phyloP scores from a whole-genome alignment of 208 protist genomes.

The Spongospora subterranea region DNA sequence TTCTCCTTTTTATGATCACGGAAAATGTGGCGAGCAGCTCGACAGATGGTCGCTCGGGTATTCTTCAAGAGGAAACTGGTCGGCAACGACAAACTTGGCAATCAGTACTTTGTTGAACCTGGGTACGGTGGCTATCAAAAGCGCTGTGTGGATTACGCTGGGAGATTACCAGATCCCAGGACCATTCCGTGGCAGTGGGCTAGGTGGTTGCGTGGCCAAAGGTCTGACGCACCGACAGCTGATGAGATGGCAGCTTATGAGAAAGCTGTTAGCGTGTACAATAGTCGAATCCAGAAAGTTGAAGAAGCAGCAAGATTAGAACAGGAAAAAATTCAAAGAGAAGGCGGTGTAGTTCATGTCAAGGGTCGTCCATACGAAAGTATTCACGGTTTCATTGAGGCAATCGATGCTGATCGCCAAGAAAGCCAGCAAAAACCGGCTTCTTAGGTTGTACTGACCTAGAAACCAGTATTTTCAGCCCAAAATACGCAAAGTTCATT shows the following conservation, averaged over 20 bases:
- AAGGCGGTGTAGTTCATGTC: background rate
- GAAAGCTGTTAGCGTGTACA: background rate
- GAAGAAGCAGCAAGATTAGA: background rate
- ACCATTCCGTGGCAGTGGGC: background rate
- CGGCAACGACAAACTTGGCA: background rate
- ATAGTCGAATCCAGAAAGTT: background rate
- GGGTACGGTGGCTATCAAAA: no score
- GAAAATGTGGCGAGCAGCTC: background rate
- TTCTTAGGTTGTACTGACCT: no score
- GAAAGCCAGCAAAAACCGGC: no score
- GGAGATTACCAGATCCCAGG: background rate
- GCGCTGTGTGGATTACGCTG: background rate
- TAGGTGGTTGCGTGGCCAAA: background rate
- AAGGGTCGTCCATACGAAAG: background rate
- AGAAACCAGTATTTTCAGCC: no score
- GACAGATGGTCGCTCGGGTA: background rate
- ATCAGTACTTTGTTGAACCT: background rate
- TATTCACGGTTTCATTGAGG: no score
- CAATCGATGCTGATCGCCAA: no score
- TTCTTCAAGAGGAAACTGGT: background rate
- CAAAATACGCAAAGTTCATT: no score
- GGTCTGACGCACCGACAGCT: background rate
- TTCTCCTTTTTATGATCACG: background rate
- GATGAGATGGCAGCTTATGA: background rate
- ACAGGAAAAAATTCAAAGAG: background rate